Evolutionary conservation across 2,329 filamentous ascomycete genomes (phyloP).

Genomic region (Graphilbum fragrans): DNA sequence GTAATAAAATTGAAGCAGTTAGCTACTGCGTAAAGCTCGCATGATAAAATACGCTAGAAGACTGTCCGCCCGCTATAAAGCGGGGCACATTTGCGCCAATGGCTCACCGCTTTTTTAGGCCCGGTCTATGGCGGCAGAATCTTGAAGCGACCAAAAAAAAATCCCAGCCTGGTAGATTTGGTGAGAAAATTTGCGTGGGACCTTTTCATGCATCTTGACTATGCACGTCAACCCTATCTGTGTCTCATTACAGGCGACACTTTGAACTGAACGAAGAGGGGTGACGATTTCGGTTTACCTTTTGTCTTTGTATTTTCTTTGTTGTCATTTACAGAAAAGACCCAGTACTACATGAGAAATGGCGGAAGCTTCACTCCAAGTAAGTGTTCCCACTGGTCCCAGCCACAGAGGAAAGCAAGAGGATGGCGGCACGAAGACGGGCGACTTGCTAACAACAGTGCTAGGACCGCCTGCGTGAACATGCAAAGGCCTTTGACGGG

Average conservation of each 20-base stretch:
- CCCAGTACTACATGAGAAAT: too few relatives aligned
- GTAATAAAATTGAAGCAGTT: too few relatives aligned
- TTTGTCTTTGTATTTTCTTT: not conserved
- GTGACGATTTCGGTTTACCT: too few relatives aligned
- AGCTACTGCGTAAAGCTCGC: too few relatives aligned
- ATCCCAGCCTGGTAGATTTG: slow-evolving; percentile 1
- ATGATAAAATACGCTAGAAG: too few relatives aligned
- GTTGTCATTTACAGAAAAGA: too few relatives aligned
- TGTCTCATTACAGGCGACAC: not conserved
- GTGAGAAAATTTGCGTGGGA: slow-evolving; percentile 2
- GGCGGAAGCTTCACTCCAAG: not conserved
- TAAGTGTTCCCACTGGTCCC: not conserved
- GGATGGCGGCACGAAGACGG: not conserved
- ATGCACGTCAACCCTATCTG: not conserved
- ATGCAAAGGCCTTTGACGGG: slow-evolving; percentile 71
- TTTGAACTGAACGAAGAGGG: not conserved
- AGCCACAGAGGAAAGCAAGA: not conserved
- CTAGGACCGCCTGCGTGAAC: slow-evolving; percentile 43
- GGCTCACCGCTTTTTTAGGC: too few relatives aligned
- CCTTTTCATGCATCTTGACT: not conserved
- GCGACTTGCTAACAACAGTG: not conserved
- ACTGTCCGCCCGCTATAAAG: too few relatives aligned
- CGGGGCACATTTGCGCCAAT: too few relatives aligned
- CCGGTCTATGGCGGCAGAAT: too few relatives aligned
- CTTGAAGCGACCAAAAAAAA: slow-evolving; percentile 15